Evolutionary conservation across 352 stramenopile species (phyloP).

Genomic region (Pythium brassicae): DNA sequence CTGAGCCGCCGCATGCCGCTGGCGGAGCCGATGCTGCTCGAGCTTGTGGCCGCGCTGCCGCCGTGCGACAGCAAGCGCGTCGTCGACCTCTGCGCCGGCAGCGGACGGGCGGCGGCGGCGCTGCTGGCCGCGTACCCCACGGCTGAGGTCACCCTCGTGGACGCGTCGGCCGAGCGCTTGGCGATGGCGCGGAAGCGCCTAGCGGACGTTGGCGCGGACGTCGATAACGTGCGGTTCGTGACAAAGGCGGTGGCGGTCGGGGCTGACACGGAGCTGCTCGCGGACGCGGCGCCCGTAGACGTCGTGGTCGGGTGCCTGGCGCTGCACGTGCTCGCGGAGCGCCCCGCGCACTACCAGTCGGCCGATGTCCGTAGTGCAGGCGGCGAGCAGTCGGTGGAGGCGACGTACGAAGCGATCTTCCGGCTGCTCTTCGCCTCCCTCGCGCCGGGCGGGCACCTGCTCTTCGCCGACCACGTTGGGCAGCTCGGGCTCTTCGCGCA

Average conservation of each 20-base stretch:
- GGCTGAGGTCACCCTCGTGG: conserved; percentile 45
- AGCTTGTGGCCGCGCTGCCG: conserved; percentile 58
- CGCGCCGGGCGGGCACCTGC: conserved; percentile 52
- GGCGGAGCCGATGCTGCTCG: conserved; percentile 50
- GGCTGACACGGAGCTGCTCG: conserved; percentile 10
- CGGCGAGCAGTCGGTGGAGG: conserved; percentile 11
- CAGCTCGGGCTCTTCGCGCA: conserved; percentile 62
- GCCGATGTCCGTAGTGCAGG: not conserved
- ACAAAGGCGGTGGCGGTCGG: conserved; percentile 8
- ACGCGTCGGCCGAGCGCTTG: conserved; percentile 51
- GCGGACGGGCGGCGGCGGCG: conserved; percentile 43
- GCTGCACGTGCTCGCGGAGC: conserved; percentile 62
- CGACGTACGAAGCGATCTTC: conserved; percentile 54
- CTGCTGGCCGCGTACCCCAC: conserved; percentile 62
- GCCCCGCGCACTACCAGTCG: conserved; percentile 40
- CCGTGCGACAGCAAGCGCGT: conserved; percentile 54
- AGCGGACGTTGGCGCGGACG: not conserved
- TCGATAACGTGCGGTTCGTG: conserved; percentile 24
- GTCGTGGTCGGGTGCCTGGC: conserved; percentile 61
- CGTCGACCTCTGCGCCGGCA: conserved; percentile 67
- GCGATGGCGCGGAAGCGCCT: conserved; percentile 46
- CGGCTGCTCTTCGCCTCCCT: conserved; percentile 44
- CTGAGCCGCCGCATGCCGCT: conserved; percentile 52
- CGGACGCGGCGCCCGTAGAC: conserved; percentile 28
- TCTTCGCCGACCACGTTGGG: conserved; percentile 73